phyloP scores from a whole-genome alignment of 768 basidiomycete genomes.

The Trametes cingulata region DNA sequence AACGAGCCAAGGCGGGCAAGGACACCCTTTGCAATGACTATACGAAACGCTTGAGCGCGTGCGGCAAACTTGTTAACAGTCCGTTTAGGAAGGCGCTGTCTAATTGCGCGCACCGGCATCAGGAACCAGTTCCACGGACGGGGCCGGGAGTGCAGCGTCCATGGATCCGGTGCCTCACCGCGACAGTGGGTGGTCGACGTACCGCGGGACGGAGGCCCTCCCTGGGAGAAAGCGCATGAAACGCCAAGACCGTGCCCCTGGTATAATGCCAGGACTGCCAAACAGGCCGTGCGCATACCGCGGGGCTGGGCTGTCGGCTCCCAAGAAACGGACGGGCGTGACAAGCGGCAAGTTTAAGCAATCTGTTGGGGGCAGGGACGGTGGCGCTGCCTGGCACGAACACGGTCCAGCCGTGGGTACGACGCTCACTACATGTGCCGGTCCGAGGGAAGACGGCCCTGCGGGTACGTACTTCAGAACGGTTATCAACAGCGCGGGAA shows the following conservation, averaged over 20 bases:
- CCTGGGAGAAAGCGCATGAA: not conserved
- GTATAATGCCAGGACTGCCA: not conserved
- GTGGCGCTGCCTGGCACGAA: not conserved
- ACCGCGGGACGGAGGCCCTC: not conserved
- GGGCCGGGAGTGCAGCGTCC: not conserved
- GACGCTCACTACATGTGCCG: no score
- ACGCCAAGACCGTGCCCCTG: not conserved
- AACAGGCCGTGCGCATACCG: not conserved
- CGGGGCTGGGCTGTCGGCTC: not conserved
- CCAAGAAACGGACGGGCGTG: not conserved
- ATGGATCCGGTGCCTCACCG: conserved; percentile 1
- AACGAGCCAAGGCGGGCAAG: not conserved
- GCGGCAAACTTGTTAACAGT: not conserved
- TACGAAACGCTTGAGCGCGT: not conserved
- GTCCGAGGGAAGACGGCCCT: no score
- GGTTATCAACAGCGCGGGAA: no score
- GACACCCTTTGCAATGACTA: not conserved
- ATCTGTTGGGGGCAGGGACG: no score
- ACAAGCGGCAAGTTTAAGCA: not conserved
- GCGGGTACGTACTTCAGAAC: no score
- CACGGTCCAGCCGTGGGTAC: not conserved
- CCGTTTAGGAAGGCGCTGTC: not conserved
- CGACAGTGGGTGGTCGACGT: not conserved
- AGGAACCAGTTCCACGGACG: conserved; percentile 11
- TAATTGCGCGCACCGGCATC: not conserved